Evolutionary conservation across 75 land plant species (phyloP).

Genomic region (Cupressus sempervirens): DNA sequence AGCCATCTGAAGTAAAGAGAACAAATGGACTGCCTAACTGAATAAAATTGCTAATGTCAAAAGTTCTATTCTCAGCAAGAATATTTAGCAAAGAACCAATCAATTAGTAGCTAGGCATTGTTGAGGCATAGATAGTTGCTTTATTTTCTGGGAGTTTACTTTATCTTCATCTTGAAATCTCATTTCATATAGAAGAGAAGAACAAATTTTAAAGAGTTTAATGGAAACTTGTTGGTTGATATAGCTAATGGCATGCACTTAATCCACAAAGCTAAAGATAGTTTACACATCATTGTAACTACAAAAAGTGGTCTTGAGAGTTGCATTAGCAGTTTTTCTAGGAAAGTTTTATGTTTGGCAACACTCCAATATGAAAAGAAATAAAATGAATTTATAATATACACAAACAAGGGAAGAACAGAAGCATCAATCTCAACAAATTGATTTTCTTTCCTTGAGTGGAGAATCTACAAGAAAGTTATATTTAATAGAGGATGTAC

Average conservation of each 20-base stretch:
- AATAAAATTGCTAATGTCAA: not conserved
- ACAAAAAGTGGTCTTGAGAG: constrained; percentile 21
- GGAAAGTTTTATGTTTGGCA: constrained; percentile 24
- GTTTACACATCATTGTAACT: constrained; percentile 19
- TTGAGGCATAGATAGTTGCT: constrained; percentile 1
- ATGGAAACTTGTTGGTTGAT: constrained; percentile 26
- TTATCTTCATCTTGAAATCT: constrained; percentile 22
- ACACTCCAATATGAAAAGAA: constrained; percentile 20
- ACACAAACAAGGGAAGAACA: constrained; percentile 14
- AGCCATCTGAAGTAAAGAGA: not conserved
- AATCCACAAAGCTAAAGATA: constrained; percentile 22
- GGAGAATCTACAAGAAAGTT: constrained; percentile 25
- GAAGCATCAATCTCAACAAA: constrained; percentile 13
- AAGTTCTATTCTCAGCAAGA: not conserved
- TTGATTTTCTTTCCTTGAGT: constrained; percentile 19
- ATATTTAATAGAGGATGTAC: constrained; percentile 22
- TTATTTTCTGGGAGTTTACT: constrained; percentile 19
- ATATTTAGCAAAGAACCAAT: not conserved
- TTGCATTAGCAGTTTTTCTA: constrained; percentile 15
- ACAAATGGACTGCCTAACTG: not conserved
- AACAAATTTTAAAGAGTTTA: not conserved
- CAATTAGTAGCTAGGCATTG: constrained; percentile 14
- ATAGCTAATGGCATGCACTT: constrained; percentile 28
- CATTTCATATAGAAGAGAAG: constrained; percentile 15
- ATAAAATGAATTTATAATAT: constrained; percentile 21